These are phyloP conservation scores for Tolypocladium tropicale DNA, from an alignment of 2,329 filamentous ascomycete species.

Conservation along the genomic window DNA sequence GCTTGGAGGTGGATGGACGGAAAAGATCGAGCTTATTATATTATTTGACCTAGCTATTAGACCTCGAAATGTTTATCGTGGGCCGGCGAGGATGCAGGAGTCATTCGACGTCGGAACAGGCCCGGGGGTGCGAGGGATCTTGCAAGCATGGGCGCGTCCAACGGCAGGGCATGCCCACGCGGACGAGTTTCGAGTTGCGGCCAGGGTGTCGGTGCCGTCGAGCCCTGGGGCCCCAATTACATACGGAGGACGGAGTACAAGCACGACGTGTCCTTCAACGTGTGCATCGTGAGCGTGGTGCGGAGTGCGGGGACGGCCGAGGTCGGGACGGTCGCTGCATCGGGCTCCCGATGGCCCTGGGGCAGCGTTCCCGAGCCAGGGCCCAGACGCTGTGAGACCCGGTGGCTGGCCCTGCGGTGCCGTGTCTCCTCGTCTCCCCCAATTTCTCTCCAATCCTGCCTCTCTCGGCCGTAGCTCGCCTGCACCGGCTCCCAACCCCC, in stretches of 20 bases:
- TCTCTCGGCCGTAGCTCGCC: background rate
- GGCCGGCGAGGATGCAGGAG: too few species aligned
- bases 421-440: background rate
- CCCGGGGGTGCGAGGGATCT: too few species aligned
- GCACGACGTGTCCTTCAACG: too few species aligned
- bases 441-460: background rate
- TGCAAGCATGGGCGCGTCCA: too few species aligned
- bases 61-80: constrained; percentile 1
- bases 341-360: background rate
- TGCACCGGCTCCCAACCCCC: background rate
- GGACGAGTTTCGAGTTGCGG: too few species aligned
- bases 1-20: background rate
- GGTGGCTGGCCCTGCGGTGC: background rate
- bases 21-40: background rate
- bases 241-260: too few species aligned
- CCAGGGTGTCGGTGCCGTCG: too few species aligned
- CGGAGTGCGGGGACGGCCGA: background rate
- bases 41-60: constrained; percentile 4
- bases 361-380: background rate
- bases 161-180: too few species aligned
- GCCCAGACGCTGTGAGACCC: background rate
- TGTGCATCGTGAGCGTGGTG: background rate
- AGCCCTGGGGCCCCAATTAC: too few species aligned
- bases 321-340: background rate
- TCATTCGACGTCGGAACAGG: too few species aligned